Conservation (phyloP, 78 protist species). For the Salpingoeca rosetta region DNA sequence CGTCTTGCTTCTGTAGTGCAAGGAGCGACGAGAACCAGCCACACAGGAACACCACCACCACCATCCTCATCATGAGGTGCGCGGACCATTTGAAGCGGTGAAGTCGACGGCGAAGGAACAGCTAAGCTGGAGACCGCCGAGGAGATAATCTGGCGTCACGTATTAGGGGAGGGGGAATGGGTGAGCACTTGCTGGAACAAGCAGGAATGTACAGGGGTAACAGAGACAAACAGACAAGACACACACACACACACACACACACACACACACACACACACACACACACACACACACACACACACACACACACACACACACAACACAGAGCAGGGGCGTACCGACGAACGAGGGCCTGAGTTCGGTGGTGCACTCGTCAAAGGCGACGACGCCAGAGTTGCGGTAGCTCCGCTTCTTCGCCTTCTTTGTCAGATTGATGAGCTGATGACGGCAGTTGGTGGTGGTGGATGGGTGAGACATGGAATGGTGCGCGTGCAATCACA, state of each 20-base stretch:
- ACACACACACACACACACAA: too few species aligned
- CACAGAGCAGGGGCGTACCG: not conserved
- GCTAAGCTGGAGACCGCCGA: conserved; percentile 53
- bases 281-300: too few species aligned
- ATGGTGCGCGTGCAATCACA: not conserved
- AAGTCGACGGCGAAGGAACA: conserved; percentile 73
- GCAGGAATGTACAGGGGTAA: not conserved
- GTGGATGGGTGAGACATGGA: not conserved
- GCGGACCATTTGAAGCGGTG: conserved; percentile 60
- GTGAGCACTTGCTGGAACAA: too few species aligned
- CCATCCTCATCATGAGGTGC: not conserved
- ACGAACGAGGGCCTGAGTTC: not conserved
- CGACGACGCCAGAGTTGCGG: conserved; percentile 39
- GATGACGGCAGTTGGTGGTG: not conserved
- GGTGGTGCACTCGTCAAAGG: not conserved
- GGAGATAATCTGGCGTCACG: too few species aligned
- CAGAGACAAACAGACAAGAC: too few species aligned
- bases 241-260: too few species aligned
- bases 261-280: too few species aligned
- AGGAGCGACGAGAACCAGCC: not conserved
- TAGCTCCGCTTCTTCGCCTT: conserved; percentile 16
- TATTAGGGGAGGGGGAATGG: too few species aligned
- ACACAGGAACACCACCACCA: not conserved
- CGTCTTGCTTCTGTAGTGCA: not conserved
- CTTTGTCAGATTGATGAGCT: conserved; percentile 35